Base-by-base conservation (phyloP, 2,329 filamentous ascomycete genomes). In the Colletotrichum eremochloae region DNA sequence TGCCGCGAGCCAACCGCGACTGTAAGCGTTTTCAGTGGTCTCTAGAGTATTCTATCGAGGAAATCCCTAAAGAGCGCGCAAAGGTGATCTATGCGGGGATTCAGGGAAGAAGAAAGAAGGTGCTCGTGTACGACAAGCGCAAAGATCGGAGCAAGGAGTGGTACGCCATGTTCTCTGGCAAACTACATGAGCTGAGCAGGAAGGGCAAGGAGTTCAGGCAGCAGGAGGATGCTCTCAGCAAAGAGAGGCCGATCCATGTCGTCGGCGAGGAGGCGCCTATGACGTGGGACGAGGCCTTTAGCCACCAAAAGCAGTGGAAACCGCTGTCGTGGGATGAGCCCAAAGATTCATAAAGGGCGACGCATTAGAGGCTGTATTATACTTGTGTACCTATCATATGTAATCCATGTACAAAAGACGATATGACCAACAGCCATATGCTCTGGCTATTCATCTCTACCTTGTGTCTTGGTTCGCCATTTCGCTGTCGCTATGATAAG, bases 1-100 rank as follows among this genome's bases (percentile, higher is more conserved):
- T 94, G 1, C 78, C 83, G 0, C 90, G 94, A 3, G 93, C 94
- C 0, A 75, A 81, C 1, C 76, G 85, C 0, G 18, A 79, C 92
- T 57, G 80, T 63, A 0, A 42, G 76, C 18, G 29, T 12, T 7
- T 80, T 79, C 70, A 90, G 75, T 98, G 95, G 95, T 80, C 83
- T 0, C 84, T 98, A n/a, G 90, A 96, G 76, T 98, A 97, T 81
- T 87, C 91, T 46, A 82, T 98, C 60, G 86, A 88, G 57, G 92
- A 95, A 75, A 84, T 95, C 2, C 64, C 81, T 0, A 74, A 76
- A 3, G 74, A 79, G 0, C 82, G 84, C 12, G 89, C 88, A 1
- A 81, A 80, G 72, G 80, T 68, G 0, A 80, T 93, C 33, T 94
- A 94, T 79, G 53, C 78, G 1, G 82, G 86, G 63, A 84, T 90